phyloP scores from a whole-genome alignment of 2,329 filamentous ascomycete genomes.

The Penicillium polonicum region DNA sequence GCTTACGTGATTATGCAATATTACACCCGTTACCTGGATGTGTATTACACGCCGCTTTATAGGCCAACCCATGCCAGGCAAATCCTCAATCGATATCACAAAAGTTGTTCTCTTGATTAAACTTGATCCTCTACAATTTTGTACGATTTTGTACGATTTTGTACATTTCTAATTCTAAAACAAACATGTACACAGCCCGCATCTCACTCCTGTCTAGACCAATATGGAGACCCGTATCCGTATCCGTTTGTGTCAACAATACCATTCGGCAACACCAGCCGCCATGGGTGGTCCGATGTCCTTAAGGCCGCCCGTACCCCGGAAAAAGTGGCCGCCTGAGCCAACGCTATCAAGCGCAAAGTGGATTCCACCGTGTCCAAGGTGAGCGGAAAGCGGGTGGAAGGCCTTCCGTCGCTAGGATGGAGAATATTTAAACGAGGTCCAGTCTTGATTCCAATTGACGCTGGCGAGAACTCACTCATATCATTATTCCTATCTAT shows the following conservation, averaged over 20 bases:
- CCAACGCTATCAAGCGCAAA: slow-evolving; percentile 1
- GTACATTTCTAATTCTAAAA: background rate
- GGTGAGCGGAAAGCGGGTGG: slow-evolving; percentile 10
- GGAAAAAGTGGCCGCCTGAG: slow-evolving; percentile 1
- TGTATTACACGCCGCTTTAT: background rate
- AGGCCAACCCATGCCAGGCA: background rate
- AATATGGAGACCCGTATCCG: background rate
- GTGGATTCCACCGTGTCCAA: slow-evolving; percentile 2
- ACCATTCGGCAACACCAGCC: slow-evolving; percentile 7
- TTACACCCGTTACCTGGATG: background rate
- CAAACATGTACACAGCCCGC: background rate
- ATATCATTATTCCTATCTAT: background rate
- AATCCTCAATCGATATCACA: background rate
- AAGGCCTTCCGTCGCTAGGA: slow-evolving; percentile 8
- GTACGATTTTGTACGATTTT: too few relatives aligned
- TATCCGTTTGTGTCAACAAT: slow-evolving; percentile 1
- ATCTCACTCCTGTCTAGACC: background rate
- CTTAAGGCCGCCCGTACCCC: background rate
- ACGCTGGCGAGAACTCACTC: background rate
- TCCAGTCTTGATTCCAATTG: background rate
- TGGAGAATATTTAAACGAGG: slow-evolving; percentile 5
- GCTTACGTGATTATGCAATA: background rate
- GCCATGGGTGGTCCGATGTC: slow-evolving; percentile 8
- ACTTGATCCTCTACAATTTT: too few relatives aligned
- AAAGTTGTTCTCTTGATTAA: background rate